Base-by-base conservation (phyloP, 192 early-diverging fungal species). In the Backusella psychrophila region DNA sequence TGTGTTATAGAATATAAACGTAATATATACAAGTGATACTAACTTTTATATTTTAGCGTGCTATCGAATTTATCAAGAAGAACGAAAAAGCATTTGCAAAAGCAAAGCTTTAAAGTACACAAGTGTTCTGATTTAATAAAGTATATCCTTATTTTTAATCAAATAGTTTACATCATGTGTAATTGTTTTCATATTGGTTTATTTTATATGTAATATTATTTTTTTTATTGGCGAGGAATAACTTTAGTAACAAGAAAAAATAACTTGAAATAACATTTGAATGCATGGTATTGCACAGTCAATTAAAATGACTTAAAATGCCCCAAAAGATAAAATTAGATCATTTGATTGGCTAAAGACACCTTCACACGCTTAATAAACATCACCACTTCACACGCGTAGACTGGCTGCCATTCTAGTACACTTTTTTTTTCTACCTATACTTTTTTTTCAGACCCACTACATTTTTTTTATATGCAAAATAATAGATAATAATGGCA, bases 31-130 rank as follows among this genome's bases (percentile, higher is more conserved):
- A 33, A 49, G n/a, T n/a, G 6, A 19, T 49, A 49, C 6, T 49
- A 49, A 49, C 19, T 49, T 49, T 4, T 26, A 19, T 35, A 26
- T 59, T n/a, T 31, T 34, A 74, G 73, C 73, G 73, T 31, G 78
- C 73, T n/a, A 70, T 79, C 21, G 73, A 79, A 39, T 79, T 79
- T 21, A 56, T 79, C 35, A 79, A 75, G 68, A 14, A 71, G 17
- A 75, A 74, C 34, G 73, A 79, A 79, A 38, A 75, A 44, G 59
- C 52, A 8, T 29, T 66, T 21, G n/a, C 56, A 41, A 74, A 74
- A 74, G 66, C 73, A 11, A 77, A 77, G 70, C 53, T 77, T 52
- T 77, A 72, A 66, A 35, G 11, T 7, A 33, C 26, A 39, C 8
- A 56, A 11, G 1, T 19, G 5, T 4, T 66, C 17, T 67, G 53